Conservation (phyloP, 305 asterid species). For the Coffea humblotiana region DNA sequence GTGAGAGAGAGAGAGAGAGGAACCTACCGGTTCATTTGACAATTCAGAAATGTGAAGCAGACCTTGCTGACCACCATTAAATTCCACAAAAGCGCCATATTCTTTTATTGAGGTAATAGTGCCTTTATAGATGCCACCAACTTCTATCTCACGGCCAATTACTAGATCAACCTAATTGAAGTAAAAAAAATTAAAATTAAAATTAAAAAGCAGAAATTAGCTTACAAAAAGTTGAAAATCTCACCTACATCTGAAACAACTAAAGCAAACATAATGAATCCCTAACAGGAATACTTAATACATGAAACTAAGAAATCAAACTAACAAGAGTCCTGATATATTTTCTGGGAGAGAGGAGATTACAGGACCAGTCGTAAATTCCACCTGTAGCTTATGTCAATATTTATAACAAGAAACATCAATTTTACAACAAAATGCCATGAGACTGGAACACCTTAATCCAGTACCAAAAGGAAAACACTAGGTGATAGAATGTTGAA, state of each 20-base stretch:
- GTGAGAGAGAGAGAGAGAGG: conserved; percentile 8
- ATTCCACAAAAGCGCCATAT: conserved; percentile 96
- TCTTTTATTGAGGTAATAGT: conserved; percentile 72
- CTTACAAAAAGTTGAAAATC: background rate
- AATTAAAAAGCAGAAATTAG: background rate
- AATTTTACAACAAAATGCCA: no score
- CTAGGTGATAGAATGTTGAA: background rate
- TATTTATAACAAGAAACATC: no score
- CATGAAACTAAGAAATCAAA: no score
- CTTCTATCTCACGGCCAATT: conserved; percentile 83
- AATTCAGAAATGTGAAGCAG: conserved; percentile 93
- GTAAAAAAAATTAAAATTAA: conserved; percentile 16
- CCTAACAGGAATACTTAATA: no score
- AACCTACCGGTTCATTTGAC: conserved; percentile 73
- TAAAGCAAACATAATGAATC: background rate
- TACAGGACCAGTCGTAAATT: no score
- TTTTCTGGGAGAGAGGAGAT: no score
- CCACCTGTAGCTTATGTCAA: no score
- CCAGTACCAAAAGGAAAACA: background rate
- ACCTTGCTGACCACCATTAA: conserved; percentile 96
- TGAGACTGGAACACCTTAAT: no score
- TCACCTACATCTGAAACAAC: background rate
- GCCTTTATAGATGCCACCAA: conserved; percentile 86
- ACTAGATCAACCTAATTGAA: conserved; percentile 68
- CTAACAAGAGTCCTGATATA: no score